phyloP scores from a whole-genome alignment of 176 grass and related monocot species.

The Raddia guianensis region DNA sequence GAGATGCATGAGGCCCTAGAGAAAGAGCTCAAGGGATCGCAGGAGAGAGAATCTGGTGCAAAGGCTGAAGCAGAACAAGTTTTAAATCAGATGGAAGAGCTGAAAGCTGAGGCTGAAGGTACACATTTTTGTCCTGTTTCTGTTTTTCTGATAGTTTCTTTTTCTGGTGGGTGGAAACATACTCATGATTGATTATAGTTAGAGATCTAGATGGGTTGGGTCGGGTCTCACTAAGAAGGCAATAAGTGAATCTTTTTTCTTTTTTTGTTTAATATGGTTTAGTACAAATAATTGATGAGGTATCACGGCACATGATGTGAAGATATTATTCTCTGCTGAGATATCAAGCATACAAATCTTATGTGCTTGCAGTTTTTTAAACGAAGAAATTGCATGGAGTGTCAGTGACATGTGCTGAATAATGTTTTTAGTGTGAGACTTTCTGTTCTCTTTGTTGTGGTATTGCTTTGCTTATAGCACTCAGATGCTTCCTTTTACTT shows the following conservation, averaged over 20 bases:
- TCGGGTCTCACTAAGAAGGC: not conserved
- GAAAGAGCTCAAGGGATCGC: slow-evolving; percentile 75
- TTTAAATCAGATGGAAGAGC: slow-evolving; percentile 74
- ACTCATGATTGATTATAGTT: too few relatives aligned
- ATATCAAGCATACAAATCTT: not conserved
- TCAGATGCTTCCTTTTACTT: not conserved
- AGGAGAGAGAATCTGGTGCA: slow-evolving; percentile 76
- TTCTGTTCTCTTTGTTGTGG: slow-evolving; percentile 10
- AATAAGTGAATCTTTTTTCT: not conserved
- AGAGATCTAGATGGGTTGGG: too few relatives aligned
- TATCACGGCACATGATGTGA: not conserved
- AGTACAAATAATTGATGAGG: not conserved
- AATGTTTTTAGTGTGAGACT: not conserved
- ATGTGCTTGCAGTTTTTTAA: not conserved
- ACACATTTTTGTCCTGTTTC: slow-evolving; percentile 33
- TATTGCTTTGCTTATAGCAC: not conserved
- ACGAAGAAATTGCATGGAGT: not conserved
- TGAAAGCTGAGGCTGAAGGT: slow-evolving; percentile 89
- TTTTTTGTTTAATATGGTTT: not conserved
- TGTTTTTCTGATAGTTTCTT: slow-evolving; percentile 8
- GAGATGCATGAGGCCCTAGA: slow-evolving; percentile 66
- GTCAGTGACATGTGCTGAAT: not conserved
- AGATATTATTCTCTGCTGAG: not conserved
- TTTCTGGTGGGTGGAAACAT: not conserved
- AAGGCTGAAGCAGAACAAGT: slow-evolving; percentile 66